A percentile compares a stretch with the other conserved stretches of the same genome.
Conservation (phyloP, 306 rosid species). For the Neltuma alba region DNA sequence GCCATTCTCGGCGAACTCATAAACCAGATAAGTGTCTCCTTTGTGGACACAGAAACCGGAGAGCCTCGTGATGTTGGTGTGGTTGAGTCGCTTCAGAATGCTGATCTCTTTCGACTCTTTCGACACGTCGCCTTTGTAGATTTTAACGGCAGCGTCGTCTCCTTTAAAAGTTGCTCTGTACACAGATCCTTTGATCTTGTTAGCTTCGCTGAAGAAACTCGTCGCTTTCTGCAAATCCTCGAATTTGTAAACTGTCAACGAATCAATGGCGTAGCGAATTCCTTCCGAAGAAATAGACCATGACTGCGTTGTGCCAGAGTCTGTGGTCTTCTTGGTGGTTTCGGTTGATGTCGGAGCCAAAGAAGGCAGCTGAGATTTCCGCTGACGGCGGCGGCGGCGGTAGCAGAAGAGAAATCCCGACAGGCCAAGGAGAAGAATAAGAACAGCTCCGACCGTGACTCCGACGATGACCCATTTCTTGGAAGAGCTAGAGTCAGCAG, state of each 20-base stretch:
- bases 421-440: conserved; percentile 29
- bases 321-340: not conserved
- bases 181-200: conserved; percentile 61
- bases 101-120: conserved; percentile 69
- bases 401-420: conserved; percentile 35
- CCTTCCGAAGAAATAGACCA: conserved; percentile 55
- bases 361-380: not conserved
- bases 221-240: conserved; percentile 59
- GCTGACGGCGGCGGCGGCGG: conserved; percentile 10
- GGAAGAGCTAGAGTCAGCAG: conserved; percentile 33
- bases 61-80: conserved; percentile 71
- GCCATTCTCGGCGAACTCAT: conserved; percentile 67
- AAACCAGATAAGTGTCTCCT: conserved; percentile 72
- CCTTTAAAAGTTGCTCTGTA: conserved; percentile 66
- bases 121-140: conserved; percentile 66
- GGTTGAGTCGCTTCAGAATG: conserved; percentile 65
- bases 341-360: conserved; percentile 16
- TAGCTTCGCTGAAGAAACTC: conserved; percentile 50
- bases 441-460: conserved; percentile 44
- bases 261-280: conserved; percentile 57
- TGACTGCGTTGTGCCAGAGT: conserved; percentile 19
- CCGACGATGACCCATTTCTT: conserved; percentile 62
- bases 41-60: conserved; percentile 71
- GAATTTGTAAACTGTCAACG: conserved; percentile 51
- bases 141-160: conserved; percentile 76